Base-by-base conservation (phyloP, 2,329 filamentous ascomycete species). In the Ascochyta pisi region DNA sequence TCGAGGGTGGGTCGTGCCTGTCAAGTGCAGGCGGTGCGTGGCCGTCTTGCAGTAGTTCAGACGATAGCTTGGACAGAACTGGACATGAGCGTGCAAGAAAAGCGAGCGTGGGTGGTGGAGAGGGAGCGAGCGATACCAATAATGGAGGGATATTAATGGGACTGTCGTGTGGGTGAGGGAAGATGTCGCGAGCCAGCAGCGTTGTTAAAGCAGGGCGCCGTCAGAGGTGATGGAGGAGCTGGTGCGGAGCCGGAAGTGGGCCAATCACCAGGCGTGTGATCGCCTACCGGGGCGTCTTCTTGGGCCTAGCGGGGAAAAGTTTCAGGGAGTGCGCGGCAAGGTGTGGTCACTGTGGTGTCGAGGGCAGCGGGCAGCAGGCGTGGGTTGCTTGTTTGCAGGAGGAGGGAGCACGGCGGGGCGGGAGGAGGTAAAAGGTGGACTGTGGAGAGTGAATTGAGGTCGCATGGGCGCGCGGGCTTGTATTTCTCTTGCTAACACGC, bases 401-500 rank as follows among this genome's bases (percentile, higher is more conserved):
- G 26, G 57, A 45, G 41, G 42, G 39, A 35, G 48, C 22, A 48
- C 31, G 45, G 49, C 38, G 54, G 50, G 65, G 62, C 51, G 53
- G 44, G 59, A 40, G 54, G 64, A 58, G 49, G 49, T 16, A 47
- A 60, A 57, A 45, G 50, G 63, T 61, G 63, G 53, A 54, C 35
- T 59, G 54, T 45, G 51, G 52, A 61, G 52, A 58, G 60, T 60
- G 64, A 62, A 61, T 61, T 53, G 51, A 52, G 39, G 50, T 47
- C 22, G 41, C 47, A 59, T 57, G 59, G 54, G 54, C 54, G 54
- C 57, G 51, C 57, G 61, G 60, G 58, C 58, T 61, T 57, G 52
- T 69, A 67, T 69, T 69, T 70, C 64, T 67, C 64, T 66, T 68
- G 58, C 58, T 62, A 62, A 58, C 61, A 59, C 50, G 41, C 55